These are phyloP conservation scores for Scheffersomyces ergatensis DNA, from an alignment of 805 yeast genomes.

Conservation along the genomic window DNA sequence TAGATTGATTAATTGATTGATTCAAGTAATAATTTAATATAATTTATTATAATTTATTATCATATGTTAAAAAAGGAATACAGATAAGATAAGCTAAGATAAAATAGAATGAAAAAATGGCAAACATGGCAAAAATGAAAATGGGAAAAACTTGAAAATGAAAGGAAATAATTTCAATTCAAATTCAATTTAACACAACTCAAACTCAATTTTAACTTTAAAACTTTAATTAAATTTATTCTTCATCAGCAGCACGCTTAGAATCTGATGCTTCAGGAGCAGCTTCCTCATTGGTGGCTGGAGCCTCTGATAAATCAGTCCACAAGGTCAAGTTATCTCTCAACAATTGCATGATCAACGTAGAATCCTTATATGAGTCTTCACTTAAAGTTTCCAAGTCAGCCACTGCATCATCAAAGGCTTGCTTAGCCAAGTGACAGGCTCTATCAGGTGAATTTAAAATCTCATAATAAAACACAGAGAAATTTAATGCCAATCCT, in stretches of 20 bases:
- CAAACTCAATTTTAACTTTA: too few species aligned
- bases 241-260: conserved; percentile 15
- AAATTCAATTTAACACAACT: too few species aligned
- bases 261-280: conserved; percentile 14
- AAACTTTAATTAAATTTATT: conserved; percentile 4
- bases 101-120: too few species aligned
- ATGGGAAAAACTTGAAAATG: too few species aligned
- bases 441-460: conserved; percentile 98
- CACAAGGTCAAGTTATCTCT: conserved; percentile 98
- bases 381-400: conserved; percentile 96
- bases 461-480: conserved; percentile 97
- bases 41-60: too few species aligned
- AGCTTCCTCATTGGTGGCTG: conserved; percentile 38
- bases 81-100: too few species aligned
- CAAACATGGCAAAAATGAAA: too few species aligned
- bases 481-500: conserved; percentile 96
- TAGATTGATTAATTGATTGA: too few species aligned
- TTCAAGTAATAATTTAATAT: too few species aligned
- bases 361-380: conserved; percentile 97
- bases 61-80: too few species aligned
- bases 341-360: conserved; percentile 97
- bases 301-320: conserved; percentile 91
- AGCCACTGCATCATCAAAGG: conserved; percentile 98
- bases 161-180: too few species aligned
- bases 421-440: conserved; percentile 98